A percentile compares a stretch with the other conserved stretches of the same genome.
These are phyloP conservation scores for Hylodesmum podocarpum DNA, from an alignment of 306 rosid genomes.

Conservation along the genomic window DNA sequence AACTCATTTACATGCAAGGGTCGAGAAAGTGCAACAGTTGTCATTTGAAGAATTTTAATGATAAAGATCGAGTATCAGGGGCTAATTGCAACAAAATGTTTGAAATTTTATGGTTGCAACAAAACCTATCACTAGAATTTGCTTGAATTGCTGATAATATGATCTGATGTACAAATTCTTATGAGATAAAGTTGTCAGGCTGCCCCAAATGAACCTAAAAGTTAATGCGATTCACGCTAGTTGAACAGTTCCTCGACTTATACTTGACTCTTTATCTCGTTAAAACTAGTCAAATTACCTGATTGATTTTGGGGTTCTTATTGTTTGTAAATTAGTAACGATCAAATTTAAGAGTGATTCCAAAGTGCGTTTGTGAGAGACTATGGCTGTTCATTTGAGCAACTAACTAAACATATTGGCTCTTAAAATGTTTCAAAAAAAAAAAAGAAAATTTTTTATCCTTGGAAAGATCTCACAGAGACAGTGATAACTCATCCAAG, in stretches of 20 bases:
- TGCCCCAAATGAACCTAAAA: constrained; percentile 12
- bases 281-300: constrained; percentile 1
- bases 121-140: constrained; percentile 16
- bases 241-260: background rate
- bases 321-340: background rate
- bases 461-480: constrained; percentile 10
- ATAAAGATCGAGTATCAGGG: constrained; percentile 25
- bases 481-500: constrained; percentile 6
- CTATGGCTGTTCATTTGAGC: constrained; percentile 1
- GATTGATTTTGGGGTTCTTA: background rate
- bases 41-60: constrained; percentile 31
- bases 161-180: constrained; percentile 35
- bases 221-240: background rate
- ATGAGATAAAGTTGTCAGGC: constrained; percentile 10
- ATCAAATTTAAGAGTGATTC: background rate
- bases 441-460: background rate
- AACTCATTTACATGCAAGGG: constrained; percentile 21
- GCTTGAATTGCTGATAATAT: constrained; percentile 28
- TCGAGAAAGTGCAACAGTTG: constrained; percentile 28
- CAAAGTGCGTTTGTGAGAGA: background rate
- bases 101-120: constrained; percentile 37
- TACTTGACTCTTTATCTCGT: constrained; percentile 10
- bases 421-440: background rate
- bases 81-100: constrained; percentile 20
- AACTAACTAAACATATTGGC: background rate